phyloP scores from a whole-genome alignment of 2,329 filamentous ascomycete genomes.

The Pyrenophora tritici-repentis region DNA sequence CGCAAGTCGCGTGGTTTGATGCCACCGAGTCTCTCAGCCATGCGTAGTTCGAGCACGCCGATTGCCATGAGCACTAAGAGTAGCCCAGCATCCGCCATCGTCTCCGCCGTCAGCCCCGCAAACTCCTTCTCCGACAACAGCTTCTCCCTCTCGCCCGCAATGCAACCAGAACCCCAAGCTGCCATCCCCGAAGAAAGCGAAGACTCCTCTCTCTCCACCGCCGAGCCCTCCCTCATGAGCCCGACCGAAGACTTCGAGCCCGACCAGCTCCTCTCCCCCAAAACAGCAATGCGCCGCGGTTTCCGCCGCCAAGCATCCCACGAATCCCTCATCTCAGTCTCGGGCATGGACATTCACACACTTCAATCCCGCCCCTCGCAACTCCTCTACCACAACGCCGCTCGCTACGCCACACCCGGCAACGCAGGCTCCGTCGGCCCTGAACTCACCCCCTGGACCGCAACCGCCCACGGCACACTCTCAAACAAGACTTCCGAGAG shows the following conservation, averaged over 20 bases:
- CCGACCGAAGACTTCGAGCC: constrained; percentile 24
- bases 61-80: constrained; percentile 42
- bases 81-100: constrained; percentile 40
- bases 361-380: constrained; percentile 77
- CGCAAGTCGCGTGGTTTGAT: constrained; percentile 36
- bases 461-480: constrained; percentile 57
- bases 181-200: constrained; percentile 47
- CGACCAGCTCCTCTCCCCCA: constrained; percentile 41
- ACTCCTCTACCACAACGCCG: constrained; percentile 62
- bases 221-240: constrained; percentile 30
- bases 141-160: constrained; percentile 33
- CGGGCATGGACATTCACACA: constrained; percentile 87
- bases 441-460: constrained; percentile 53
- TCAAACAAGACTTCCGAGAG: constrained; percentile 56
- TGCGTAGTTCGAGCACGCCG: constrained; percentile 42
- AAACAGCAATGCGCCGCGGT: constrained; percentile 44
- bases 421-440: constrained; percentile 50
- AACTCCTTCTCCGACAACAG: constrained; percentile 39
- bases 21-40: constrained; percentile 35
- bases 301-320: constrained; percentile 75
- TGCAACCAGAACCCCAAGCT: constrained; percentile 29
- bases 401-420: constrained; percentile 54
- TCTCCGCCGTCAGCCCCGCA: constrained; percentile 39
- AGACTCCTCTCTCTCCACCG: constrained; percentile 21
- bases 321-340: constrained; percentile 85